These are phyloP conservation scores for Hypsizygus marmoreus DNA, from an alignment of 768 basidiomycete genomes.

Conservation along the genomic window DNA sequence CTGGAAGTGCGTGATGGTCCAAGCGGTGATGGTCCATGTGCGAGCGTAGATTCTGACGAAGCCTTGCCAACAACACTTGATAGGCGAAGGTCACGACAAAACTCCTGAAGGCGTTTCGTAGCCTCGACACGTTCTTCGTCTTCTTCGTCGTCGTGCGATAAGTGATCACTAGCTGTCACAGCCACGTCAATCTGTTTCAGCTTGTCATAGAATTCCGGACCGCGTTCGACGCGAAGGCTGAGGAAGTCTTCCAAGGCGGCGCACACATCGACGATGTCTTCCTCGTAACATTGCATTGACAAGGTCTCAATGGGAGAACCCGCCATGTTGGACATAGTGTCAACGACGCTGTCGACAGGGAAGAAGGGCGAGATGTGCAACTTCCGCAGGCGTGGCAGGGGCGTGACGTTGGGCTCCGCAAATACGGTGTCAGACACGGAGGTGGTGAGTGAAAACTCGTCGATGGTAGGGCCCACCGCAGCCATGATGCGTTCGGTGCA, in stretches of 20 bases:
- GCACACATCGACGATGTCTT: slow-evolving; percentile 65
- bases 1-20: slow-evolving; percentile 7
- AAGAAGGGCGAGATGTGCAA: slow-evolving; percentile 64
- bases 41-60: slow-evolving; percentile 12
- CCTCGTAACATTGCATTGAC: slow-evolving; percentile 60
- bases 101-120: slow-evolving; percentile 47
- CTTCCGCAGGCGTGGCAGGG: slow-evolving; percentile 51
- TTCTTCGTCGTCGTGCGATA: slow-evolving; percentile 35
- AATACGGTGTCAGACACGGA: slow-evolving; percentile 45
- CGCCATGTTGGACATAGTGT: slow-evolving; percentile 59
- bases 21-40: slow-evolving; percentile 9
- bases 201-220: slow-evolving; percentile 50
- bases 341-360: slow-evolving; percentile 59
- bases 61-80: slow-evolving; percentile 35
- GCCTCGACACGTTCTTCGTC: slow-evolving; percentile 40
- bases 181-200: slow-evolving; percentile 51
- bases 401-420: slow-evolving; percentile 44
- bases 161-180: slow-evolving; percentile 37
- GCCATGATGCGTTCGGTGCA: slow-evolving; percentile 65
- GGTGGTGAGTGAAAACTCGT: slow-evolving; percentile 56
- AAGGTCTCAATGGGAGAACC: slow-evolving; percentile 61
- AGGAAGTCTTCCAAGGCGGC: slow-evolving; percentile 58
- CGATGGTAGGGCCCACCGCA: slow-evolving; percentile 54
- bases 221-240: slow-evolving; percentile 49
- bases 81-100: slow-evolving; percentile 49